phyloP scores from a whole-genome alignment of 345 rosid genomes.

The Cardamine resedifolia region DNA sequence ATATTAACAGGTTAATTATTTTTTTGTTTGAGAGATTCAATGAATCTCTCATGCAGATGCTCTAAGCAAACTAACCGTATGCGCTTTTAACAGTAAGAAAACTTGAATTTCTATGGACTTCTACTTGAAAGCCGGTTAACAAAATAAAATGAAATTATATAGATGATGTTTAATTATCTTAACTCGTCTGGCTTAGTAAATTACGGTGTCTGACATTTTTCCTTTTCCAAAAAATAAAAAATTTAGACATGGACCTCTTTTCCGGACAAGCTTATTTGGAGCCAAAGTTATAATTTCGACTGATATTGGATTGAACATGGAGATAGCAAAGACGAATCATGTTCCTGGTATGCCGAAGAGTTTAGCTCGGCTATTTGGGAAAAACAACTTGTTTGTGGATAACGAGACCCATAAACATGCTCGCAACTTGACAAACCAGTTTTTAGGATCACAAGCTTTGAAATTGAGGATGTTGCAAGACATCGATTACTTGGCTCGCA shows the following conservation, averaged over 20 bases:
- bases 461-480: constrained; percentile 16
- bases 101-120: too few species aligned
- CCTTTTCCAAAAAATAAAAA: neutral
- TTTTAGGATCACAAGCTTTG: constrained; percentile 21
- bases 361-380: constrained; percentile 8
- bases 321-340: constrained; percentile 24
- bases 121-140: too few species aligned
- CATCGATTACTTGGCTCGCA: constrained; percentile 17
- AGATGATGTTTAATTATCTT: too few species aligned
- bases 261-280: constrained; percentile 35
- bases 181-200: neutral
- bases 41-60: too few species aligned
- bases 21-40: too few species aligned
- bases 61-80: too few species aligned
- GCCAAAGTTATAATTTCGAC: constrained; percentile 24
- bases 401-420: constrained; percentile 14
- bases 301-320: constrained; percentile 24
- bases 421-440: constrained; percentile 5
- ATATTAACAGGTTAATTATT: too few species aligned
- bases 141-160: too few species aligned
- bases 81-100: too few species aligned
- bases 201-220: neutral
- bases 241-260: constrained; percentile 25
- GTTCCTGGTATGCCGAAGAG: constrained; percentile 19
- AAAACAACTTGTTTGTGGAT: constrained; percentile 21